Conservation (phyloP, 2,329 filamentous ascomycete genomes). For the Clonostachys chloroleuca region DNA sequence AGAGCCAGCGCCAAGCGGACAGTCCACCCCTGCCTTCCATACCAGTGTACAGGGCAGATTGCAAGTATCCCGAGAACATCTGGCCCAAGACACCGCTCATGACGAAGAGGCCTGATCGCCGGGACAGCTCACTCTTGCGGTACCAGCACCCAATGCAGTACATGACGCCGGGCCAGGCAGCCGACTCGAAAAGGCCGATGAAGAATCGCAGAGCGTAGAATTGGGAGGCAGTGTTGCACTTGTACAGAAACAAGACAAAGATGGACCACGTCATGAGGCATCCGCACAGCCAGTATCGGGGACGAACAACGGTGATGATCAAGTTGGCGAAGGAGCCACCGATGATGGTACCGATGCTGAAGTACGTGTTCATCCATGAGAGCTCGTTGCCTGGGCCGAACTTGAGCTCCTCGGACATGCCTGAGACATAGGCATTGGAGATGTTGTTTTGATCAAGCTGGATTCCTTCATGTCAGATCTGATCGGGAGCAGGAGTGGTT, state of each 20-base stretch:
- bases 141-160: constrained; percentile 56
- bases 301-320: constrained; percentile 34
- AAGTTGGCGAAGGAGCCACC: constrained; percentile 37
- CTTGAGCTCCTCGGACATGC: constrained; percentile 40
- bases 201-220: constrained; percentile 47
- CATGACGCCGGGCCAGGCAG: constrained; percentile 50
- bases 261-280: constrained; percentile 29
- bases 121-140: constrained; percentile 50
- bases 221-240: constrained; percentile 24
- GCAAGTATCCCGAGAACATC: constrained; percentile 28
- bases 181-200: constrained; percentile 49
- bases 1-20: constrained; percentile 28
- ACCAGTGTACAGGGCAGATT: constrained; percentile 21
- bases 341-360: constrained; percentile 40
- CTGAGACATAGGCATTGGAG: constrained; percentile 41
- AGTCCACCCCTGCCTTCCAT: constrained; percentile 26
- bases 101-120: constrained; percentile 52
- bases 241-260: constrained; percentile 31
- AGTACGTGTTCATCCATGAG: constrained; percentile 40
- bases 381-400: constrained; percentile 33
- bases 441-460: constrained; percentile 38
- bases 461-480: too few relatives aligned
- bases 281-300: constrained; percentile 33
- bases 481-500: too few relatives aligned
- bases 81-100: constrained; percentile 47